Evolutionary conservation across 2,329 filamentous ascomycete genomes (phyloP).

Genomic region (Claviceps lovelessii): DNA sequence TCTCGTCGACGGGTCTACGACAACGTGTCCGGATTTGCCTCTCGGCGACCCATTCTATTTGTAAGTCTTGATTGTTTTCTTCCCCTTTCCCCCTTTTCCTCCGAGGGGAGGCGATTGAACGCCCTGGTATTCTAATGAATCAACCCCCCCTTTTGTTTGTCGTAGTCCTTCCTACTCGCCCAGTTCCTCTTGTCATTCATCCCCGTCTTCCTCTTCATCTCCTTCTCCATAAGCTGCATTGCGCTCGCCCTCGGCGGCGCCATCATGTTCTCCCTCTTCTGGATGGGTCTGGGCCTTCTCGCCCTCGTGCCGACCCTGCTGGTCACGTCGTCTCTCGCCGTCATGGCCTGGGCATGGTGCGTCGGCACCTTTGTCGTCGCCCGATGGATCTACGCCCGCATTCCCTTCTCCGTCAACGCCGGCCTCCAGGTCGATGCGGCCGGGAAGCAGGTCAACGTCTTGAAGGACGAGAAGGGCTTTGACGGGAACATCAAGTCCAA

Average conservation of each 20-base stretch:
- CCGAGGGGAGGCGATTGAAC: background rate
- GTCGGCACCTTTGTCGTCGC: conserved; percentile 41
- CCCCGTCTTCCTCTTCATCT: conserved; percentile 53
- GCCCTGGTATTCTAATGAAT: background rate
- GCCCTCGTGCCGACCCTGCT: conserved; percentile 56
- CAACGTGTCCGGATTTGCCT: conserved; percentile 39
- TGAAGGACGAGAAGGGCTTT: conserved; percentile 13
- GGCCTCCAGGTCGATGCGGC: conserved; percentile 10
- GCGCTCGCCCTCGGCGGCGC: conserved; percentile 48
- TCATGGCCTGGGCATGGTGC: conserved; percentile 54
- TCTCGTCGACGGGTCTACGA: conserved; percentile 43
- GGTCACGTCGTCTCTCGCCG: conserved; percentile 46
- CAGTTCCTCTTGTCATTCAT: conserved; percentile 52
- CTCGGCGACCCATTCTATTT: conserved; percentile 52
- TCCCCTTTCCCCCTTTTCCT: no score
- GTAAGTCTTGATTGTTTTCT: conserved; percentile 32
- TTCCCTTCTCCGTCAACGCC: conserved; percentile 12
- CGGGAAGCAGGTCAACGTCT: conserved; percentile 7
- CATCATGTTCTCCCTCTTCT: conserved; percentile 52
- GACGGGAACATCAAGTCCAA: conserved; percentile 7
- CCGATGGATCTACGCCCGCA: conserved; percentile 30
- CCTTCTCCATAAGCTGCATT: conserved; percentile 49
- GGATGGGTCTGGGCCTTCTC: conserved; percentile 50
- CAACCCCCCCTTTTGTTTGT: no score
- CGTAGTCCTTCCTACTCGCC: conserved; percentile 50